A percentile compares a stretch with the other conserved stretches of the same genome.
These are phyloP conservation scores for Ophiognomonia clavigignenti-juglandacearum DNA, from an alignment of 2,329 filamentous ascomycete species.

Conservation along the genomic window DNA sequence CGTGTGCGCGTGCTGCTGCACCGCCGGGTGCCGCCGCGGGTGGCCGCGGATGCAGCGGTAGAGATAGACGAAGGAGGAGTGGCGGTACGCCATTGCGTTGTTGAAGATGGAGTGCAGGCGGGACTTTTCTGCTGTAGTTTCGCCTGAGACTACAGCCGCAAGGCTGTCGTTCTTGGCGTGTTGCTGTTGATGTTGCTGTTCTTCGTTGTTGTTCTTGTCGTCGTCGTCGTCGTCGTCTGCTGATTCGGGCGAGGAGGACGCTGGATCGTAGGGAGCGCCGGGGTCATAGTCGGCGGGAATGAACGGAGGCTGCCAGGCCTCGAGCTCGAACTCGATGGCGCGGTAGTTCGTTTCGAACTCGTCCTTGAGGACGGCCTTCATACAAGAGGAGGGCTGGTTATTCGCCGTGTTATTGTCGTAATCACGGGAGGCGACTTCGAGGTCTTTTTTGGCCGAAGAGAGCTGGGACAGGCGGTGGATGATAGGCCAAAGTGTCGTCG, in stretches of 20 bases:
- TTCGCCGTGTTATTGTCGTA: too few species aligned
- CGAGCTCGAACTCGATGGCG: constrained; percentile 50
- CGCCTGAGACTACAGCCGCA: too few species aligned
- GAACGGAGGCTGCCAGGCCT: constrained; percentile 51
- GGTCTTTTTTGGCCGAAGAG: constrained; percentile 45
- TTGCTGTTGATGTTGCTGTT: too few species aligned
- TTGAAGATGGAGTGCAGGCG: constrained; percentile 51
- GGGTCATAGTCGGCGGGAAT: constrained; percentile 36
- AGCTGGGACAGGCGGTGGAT: constrained; percentile 57
- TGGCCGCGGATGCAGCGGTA: constrained; percentile 50
- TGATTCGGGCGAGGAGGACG: not conserved
- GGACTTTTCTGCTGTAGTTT: constrained; percentile 32
- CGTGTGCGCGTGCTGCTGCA: constrained; percentile 48
- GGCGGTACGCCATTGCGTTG: constrained; percentile 56
- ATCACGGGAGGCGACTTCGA: constrained; percentile 42
- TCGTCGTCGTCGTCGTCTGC: too few species aligned
- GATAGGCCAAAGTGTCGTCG: constrained; percentile 58
- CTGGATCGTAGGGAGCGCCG: constrained; percentile 15
- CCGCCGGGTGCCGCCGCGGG: constrained; percentile 39
- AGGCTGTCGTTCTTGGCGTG: too few species aligned
- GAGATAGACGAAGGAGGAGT: constrained; percentile 54
- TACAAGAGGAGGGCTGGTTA: constrained; percentile 29
- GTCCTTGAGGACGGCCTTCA: constrained; percentile 42
- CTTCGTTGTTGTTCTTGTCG: constrained; percentile 16
- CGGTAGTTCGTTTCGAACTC: constrained; percentile 47